Percentiles rank a stretch among this genome's conserved stretches.
These are phyloP conservation scores for Arxiozyma bovina DNA, from an alignment of 1,139 yeast genomes.

Conservation along the genomic window DNA sequence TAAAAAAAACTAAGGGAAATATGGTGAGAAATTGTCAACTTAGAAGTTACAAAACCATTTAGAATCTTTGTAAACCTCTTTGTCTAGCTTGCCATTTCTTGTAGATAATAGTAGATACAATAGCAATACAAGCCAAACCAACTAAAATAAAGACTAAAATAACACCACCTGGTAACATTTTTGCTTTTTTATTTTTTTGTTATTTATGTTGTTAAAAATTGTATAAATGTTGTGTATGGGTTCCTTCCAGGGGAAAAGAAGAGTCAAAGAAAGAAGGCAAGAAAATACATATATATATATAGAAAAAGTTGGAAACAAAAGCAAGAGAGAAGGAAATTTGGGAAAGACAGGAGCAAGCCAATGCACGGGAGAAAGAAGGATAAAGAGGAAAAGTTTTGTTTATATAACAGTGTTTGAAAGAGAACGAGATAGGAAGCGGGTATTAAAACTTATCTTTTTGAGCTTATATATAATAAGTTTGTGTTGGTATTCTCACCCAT, in stretches of 20 bases:
- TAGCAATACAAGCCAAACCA: conserved; percentile 37
- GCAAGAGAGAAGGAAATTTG: neutral
- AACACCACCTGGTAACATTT: conserved; percentile 47
- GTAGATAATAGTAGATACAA: conserved; percentile 28
- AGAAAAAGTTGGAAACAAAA: neutral
- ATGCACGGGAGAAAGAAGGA: neutral
- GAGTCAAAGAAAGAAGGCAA: neutral
- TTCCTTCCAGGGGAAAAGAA: neutral
- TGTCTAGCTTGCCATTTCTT: conserved; percentile 33
- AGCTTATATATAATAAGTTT: neutral
- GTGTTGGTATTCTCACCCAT: too few species aligned
- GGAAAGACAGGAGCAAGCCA: neutral
- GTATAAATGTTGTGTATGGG: conserved; percentile 1
- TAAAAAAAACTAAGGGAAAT: neutral
- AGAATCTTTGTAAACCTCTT: conserved; percentile 35
- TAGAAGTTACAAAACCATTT: conserved; percentile 9
- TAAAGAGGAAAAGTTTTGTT: too few species aligned
- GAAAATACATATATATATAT: neutral
- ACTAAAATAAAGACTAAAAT: conserved; percentile 43
- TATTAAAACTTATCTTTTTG: too few species aligned
- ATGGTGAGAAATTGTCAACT: neutral
- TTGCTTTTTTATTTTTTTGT: conserved; percentile 4
- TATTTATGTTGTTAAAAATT: neutral
- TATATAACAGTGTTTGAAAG: neutral
- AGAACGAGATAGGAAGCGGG: neutral